A percentile compares a stretch with the other conserved stretches of the same genome.
These are phyloP conservation scores for Thozetella sp. DNA, from an alignment of 495 filamentous ascomycete genomes.

Conservation along the genomic window DNA sequence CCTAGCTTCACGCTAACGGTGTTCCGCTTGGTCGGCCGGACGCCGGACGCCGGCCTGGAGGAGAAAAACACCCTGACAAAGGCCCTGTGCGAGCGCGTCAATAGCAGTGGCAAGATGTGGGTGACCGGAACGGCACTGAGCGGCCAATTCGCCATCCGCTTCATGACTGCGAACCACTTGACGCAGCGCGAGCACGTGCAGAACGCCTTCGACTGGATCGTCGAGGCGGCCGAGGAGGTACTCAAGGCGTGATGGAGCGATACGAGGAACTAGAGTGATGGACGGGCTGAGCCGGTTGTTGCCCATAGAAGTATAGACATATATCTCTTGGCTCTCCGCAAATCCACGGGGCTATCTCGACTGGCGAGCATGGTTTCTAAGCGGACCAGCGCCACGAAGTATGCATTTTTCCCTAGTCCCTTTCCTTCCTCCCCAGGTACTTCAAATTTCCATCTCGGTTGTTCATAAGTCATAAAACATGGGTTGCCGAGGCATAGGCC, in stretches of 20 bases:
- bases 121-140: constrained; percentile 77
- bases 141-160: constrained; percentile 79
- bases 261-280: background rate
- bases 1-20: constrained; percentile 84
- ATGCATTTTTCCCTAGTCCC: background rate
- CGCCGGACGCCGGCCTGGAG: constrained; percentile 40
- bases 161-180: constrained; percentile 70
- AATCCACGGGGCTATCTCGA: too few relatives aligned
- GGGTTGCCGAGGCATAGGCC: too few relatives aligned
- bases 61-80: constrained; percentile 71
- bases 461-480: background rate
- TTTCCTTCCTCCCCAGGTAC: background rate
- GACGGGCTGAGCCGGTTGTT: background rate
- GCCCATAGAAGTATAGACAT: background rate
- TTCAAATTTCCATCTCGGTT: too few relatives aligned
- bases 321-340: too few relatives aligned
- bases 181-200: constrained; percentile 71
- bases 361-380: too few relatives aligned
- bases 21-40: constrained; percentile 53
- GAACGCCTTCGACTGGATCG: constrained; percentile 78
- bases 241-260: constrained; percentile 17
- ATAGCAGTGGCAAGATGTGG: constrained; percentile 78
- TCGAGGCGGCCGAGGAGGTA: constrained; percentile 64
- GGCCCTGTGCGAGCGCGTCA: constrained; percentile 76
- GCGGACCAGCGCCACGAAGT: background rate